These are phyloP conservation scores for Piper betle DNA, from an alignment of 164 flowering plant genomes.

Conservation along the genomic window DNA sequence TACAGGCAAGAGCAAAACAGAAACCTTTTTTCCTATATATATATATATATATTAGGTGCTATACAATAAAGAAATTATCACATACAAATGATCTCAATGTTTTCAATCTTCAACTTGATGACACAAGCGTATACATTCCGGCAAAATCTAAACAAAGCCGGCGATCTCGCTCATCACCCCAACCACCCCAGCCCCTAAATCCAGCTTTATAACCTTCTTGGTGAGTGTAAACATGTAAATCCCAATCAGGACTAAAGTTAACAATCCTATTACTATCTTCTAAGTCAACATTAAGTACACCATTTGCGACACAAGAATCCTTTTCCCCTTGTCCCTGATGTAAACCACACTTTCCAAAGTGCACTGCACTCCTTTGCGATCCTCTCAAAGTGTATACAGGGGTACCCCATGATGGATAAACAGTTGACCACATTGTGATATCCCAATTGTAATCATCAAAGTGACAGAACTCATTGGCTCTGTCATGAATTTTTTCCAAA, in stretches of 20 bases:
- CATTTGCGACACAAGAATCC: conserved; percentile 54
- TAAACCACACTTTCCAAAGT: conserved; percentile 92
- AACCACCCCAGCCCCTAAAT: conserved; percentile 98
- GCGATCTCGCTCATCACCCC: conserved; percentile 88
- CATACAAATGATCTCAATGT: neutral
- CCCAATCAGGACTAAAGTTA: conserved; percentile 60
- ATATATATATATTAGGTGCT: too few relatives aligned
- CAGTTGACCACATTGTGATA: conserved; percentile 92
- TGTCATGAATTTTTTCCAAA: conserved; percentile 73
- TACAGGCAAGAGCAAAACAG: too few relatives aligned
- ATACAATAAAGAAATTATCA: neutral
- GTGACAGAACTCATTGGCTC: conserved; percentile 61
- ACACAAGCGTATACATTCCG: conserved; percentile 31
- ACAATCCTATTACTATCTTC: conserved; percentile 48
- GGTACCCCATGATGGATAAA: conserved; percentile 81
- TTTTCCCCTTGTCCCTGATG: conserved; percentile 77
- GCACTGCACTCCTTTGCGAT: conserved; percentile 80
- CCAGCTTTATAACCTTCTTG: conserved; percentile 87
- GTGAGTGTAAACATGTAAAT: conserved; percentile 22
- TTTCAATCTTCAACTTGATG: conserved; percentile 8
- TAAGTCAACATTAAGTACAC: conserved; percentile 35
- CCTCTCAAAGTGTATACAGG: conserved; percentile 80
- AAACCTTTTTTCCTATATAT: too few relatives aligned
- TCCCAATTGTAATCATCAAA: conserved; percentile 98
- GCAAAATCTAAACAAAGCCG: conserved; percentile 68